Evolutionary conservation across 1,139 yeast species (phyloP).

Genomic region (Blastobotrys apis): DNA sequence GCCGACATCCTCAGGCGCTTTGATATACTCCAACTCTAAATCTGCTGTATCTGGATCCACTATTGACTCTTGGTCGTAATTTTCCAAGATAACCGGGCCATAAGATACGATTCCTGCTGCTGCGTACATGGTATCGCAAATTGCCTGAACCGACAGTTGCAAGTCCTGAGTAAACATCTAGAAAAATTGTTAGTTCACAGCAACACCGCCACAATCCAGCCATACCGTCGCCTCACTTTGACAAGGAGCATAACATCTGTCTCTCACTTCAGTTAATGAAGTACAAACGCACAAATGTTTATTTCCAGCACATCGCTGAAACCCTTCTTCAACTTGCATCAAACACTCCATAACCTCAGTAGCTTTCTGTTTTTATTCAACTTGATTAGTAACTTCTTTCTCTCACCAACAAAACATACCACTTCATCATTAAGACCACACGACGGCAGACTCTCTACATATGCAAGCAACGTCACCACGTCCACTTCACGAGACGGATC

Average conservation of each 20-base stretch:
- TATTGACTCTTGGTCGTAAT: no score
- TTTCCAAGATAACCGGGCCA: no score
- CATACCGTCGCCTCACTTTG: no score
- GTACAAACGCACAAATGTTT: conserved; percentile 13
- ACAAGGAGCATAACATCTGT: conserved; percentile 13
- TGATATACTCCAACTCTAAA: no score
- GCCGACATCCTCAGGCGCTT: no score
- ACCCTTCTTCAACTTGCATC: conserved; percentile 13
- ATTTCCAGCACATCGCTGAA: conserved; percentile 12
- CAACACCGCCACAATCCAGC: no score
- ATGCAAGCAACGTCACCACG: conserved; percentile 6
- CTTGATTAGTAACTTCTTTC: background rate
- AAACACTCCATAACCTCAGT: conserved; percentile 2
- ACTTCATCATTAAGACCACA: conserved; percentile 3
- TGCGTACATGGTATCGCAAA: conserved; percentile 4
- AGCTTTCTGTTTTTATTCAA: background rate
- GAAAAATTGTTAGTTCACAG: background rate
- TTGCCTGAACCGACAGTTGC: background rate
- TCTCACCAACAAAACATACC: background rate
- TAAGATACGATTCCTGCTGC: no score
- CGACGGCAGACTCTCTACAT: conserved; percentile 11
- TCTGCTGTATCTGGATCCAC: no score
- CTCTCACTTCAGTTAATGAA: conserved; percentile 8
- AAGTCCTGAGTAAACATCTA: background rate
- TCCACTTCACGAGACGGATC: background rate